Conservation (phyloP, 2,329 filamentous ascomycete genomes). For the Monilinia laxa region DNA sequence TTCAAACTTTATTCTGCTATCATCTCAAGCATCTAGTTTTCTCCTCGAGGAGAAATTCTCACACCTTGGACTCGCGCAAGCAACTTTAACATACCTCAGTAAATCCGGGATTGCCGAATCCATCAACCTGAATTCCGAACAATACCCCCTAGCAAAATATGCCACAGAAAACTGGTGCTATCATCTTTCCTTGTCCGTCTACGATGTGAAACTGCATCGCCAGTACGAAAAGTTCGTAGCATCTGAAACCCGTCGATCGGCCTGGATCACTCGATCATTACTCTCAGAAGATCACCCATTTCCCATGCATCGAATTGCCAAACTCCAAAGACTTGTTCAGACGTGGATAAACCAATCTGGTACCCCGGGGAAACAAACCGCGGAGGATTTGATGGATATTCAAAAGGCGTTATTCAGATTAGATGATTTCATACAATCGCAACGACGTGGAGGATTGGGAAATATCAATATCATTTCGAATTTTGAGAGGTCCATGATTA, state of each 20-base stretch:
- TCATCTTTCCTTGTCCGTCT: constrained; percentile 17
- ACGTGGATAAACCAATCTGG: constrained; percentile 18
- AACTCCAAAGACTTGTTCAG: constrained; percentile 21
- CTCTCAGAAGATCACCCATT: constrained; percentile 20
- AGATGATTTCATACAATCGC: constrained; percentile 22
- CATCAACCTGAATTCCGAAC: constrained; percentile 1
- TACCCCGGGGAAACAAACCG: constrained; percentile 9
- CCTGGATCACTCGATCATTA: constrained; percentile 22
- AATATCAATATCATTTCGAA: constrained; percentile 19
- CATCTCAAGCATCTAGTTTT: constrained; percentile 14
- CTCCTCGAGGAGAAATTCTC: constrained; percentile 13
- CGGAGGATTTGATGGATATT: constrained; percentile 22
- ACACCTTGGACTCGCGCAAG: constrained; percentile 13
- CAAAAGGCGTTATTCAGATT: constrained; percentile 19
- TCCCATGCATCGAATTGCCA: constrained; percentile 22
- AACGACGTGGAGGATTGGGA: constrained; percentile 10
- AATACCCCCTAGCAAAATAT: constrained; percentile 21
- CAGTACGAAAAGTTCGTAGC: constrained; percentile 21
- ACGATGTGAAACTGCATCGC: constrained; percentile 9
- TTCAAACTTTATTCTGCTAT: constrained; percentile 4
- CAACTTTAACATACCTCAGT: constrained; percentile 17
- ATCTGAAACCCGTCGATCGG: constrained; percentile 15
- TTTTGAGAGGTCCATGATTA: constrained; percentile 23
- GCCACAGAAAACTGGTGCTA: constrained; percentile 22
- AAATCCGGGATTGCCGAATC: constrained; percentile 14